A percentile compares a stretch with the other conserved stretches of the same genome.
These are phyloP conservation scores for Periconia digitata DNA, from an alignment of 2,329 filamentous ascomycete species.

Conservation along the genomic window DNA sequence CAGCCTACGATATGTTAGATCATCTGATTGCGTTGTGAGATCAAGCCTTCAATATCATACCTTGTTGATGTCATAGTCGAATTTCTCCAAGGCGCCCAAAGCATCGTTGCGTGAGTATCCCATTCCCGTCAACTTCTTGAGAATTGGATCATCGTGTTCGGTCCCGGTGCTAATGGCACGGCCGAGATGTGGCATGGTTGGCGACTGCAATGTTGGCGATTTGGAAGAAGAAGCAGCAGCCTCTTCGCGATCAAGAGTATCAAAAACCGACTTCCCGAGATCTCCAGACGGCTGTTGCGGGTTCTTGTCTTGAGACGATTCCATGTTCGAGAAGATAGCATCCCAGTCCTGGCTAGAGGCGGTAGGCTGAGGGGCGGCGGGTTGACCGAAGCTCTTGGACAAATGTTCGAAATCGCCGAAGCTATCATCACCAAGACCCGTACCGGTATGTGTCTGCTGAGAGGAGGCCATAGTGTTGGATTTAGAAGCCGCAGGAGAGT, in stretches of 20 bases:
- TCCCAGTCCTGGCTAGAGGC: constrained; percentile 79
- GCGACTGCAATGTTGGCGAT: constrained; percentile 30
- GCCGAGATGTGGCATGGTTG: constrained; percentile 54
- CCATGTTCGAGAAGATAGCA: constrained; percentile 82
- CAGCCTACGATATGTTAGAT: constrained; percentile 33
- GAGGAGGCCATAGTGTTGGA: constrained; percentile 50
- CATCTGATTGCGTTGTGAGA: not conserved
- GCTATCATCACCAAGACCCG: constrained; percentile 45
- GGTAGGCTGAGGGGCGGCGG: constrained; percentile 44
- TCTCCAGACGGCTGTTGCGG: constrained; percentile 37
- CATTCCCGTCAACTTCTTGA: constrained; percentile 89
- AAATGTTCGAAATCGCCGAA: constrained; percentile 54
- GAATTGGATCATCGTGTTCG: constrained; percentile 85
- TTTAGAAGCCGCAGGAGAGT: constrained; percentile 60
- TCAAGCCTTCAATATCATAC: constrained; percentile 51
- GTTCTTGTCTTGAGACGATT: constrained; percentile 51
- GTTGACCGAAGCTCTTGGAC: constrained; percentile 44
- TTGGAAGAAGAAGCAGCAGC: constrained; percentile 34
- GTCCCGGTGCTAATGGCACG: constrained; percentile 72
- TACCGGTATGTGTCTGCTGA: constrained; percentile 45
- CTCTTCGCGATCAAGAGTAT: constrained; percentile 37
- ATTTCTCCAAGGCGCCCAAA: constrained; percentile 83
- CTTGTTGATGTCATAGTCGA: constrained; percentile 94
- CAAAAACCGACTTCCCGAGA: constrained; percentile 40
- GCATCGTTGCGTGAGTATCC: constrained; percentile 77